Evolutionary conservation across 1,139 yeast genomes (phyloP).

Genomic region (Taphrina populina): DNA sequence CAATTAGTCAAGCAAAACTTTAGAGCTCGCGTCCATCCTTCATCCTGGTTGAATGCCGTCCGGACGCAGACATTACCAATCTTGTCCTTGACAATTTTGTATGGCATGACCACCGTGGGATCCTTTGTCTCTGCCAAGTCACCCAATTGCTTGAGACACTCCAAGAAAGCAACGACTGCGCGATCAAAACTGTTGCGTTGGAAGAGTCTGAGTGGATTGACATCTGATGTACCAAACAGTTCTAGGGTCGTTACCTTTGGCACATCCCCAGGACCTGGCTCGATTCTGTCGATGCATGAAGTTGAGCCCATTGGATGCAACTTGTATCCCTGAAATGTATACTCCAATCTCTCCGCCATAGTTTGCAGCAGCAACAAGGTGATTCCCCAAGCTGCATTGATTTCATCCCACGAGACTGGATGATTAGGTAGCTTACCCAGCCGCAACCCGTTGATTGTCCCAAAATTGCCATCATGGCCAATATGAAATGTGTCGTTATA

Average conservation of each 20-base stretch:
- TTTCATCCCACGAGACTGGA: constrained; percentile 80
- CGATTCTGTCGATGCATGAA: constrained; percentile 68
- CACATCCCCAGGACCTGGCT: constrained; percentile 43
- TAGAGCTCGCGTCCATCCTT: constrained; percentile 81
- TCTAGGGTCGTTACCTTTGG: constrained; percentile 46
- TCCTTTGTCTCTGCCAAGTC: constrained; percentile 53
- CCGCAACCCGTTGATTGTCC: constrained; percentile 81
- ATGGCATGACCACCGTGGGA: constrained; percentile 59
- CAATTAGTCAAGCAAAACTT: constrained; percentile 70
- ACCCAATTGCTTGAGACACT: constrained; percentile 61
- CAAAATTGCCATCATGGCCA: constrained; percentile 78
- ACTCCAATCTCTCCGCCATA: constrained; percentile 57
- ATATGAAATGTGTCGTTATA: constrained; percentile 79
- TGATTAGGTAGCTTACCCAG: constrained; percentile 62
- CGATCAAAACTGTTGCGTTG: constrained; percentile 69
- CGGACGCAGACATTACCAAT: constrained; percentile 78
- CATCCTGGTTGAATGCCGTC: constrained; percentile 62
- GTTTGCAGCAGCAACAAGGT: constrained; percentile 68
- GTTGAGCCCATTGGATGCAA: constrained; percentile 82
- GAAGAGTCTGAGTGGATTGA: constrained; percentile 59
- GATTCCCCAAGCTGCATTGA: constrained; percentile 91
- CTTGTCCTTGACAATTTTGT: constrained; percentile 59
- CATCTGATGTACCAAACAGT: constrained; percentile 64
- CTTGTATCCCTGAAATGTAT: constrained; percentile 60
- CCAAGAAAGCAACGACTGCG: constrained; percentile 73